Evolutionary conservation across 805 yeast species (phyloP).

Genomic region (Wickerhamomyces queroliae): DNA sequence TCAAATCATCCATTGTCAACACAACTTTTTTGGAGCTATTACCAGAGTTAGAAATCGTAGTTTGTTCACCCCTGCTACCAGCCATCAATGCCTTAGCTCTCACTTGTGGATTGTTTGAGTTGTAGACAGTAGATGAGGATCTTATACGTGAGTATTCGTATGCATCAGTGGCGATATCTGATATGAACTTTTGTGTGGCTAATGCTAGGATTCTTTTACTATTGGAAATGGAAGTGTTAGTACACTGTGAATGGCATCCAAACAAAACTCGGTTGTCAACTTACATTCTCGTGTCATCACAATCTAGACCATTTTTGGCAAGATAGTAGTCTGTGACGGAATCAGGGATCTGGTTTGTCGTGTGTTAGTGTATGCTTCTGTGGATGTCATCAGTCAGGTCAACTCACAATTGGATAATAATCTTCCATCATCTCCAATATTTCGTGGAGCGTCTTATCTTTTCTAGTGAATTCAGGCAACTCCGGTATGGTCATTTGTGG

Average conservation of each 20-base stretch:
- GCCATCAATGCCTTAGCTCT: slow-evolving; percentile 74
- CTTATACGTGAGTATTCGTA: slow-evolving; percentile 92
- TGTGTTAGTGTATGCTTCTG: neutral
- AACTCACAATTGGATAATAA: slow-evolving; percentile 66
- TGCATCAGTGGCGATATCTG: slow-evolving; percentile 94
- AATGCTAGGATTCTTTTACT: slow-evolving; percentile 76
- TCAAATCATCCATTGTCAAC: slow-evolving; percentile 86
- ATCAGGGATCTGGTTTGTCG: slow-evolving; percentile 66
- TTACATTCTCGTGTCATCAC: slow-evolving; percentile 62
- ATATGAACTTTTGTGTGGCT: slow-evolving; percentile 93
- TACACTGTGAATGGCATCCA: slow-evolving; percentile 9
- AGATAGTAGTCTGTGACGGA: slow-evolving; percentile 92
- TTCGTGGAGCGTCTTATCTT: slow-evolving; percentile 79
- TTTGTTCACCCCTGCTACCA: slow-evolving; percentile 44
- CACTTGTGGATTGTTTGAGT: slow-evolving; percentile 79
- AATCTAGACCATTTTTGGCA: slow-evolving; percentile 77
- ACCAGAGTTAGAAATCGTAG: slow-evolving; percentile 22
- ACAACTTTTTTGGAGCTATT: slow-evolving; percentile 72
- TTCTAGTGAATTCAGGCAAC: slow-evolving; percentile 64
- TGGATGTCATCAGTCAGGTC: neutral
- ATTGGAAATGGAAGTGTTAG: slow-evolving; percentile 2
- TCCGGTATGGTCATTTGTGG: slow-evolving; percentile 25
- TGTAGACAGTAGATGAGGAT: slow-evolving; percentile 81
- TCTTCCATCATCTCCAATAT: slow-evolving; percentile 87
- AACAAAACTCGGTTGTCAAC: neutral